These are phyloP conservation scores for Macadamia tetraphylla DNA, from an alignment of 164 flowering plant species.

Conservation along the genomic window DNA sequence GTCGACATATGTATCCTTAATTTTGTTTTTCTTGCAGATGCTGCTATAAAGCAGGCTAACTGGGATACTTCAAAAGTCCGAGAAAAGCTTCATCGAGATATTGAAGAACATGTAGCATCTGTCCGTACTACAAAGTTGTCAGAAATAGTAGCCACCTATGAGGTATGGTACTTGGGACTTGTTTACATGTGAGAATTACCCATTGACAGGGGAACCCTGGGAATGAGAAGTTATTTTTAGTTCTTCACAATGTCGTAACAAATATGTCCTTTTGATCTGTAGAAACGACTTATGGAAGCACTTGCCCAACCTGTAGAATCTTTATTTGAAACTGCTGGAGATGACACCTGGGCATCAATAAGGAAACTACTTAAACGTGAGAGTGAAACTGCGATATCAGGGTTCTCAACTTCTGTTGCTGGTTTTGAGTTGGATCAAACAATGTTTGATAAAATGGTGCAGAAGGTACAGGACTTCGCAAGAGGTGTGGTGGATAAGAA, in stretches of 20 bases:
- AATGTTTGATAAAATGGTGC: constrained; percentile 37
- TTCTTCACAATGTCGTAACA: not conserved
- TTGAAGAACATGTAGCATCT: constrained; percentile 51
- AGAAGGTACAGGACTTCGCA: constrained; percentile 36
- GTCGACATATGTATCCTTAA: constrained; percentile 1
- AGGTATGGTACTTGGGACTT: constrained; percentile 33
- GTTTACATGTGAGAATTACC: not conserved
- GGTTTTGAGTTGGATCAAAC: constrained; percentile 58
- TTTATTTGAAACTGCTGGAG: constrained; percentile 47
- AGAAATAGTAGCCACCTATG: constrained; percentile 34
- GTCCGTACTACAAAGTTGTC: constrained; percentile 46
- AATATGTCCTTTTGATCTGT: constrained; percentile 8
- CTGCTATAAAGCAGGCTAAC: constrained; percentile 46
- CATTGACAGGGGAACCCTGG: not conserved
- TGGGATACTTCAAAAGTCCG: constrained; percentile 62
- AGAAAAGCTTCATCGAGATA: constrained; percentile 64
- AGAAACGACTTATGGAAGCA: constrained; percentile 46
- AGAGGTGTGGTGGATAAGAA: constrained; percentile 53
- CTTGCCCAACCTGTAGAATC: constrained; percentile 50
- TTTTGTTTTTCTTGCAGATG: constrained; percentile 36
- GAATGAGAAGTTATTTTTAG: not conserved
- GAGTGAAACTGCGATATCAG: constrained; percentile 48
- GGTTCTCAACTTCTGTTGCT: constrained; percentile 32
- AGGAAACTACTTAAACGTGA: constrained; percentile 56
- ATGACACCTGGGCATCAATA: constrained; percentile 62